A percentile compares a stretch with the other conserved stretches of the same genome.
Conservation (phyloP, 192 early-diverging fungal species). For the Jimgerdemannia flammicorona region DNA sequence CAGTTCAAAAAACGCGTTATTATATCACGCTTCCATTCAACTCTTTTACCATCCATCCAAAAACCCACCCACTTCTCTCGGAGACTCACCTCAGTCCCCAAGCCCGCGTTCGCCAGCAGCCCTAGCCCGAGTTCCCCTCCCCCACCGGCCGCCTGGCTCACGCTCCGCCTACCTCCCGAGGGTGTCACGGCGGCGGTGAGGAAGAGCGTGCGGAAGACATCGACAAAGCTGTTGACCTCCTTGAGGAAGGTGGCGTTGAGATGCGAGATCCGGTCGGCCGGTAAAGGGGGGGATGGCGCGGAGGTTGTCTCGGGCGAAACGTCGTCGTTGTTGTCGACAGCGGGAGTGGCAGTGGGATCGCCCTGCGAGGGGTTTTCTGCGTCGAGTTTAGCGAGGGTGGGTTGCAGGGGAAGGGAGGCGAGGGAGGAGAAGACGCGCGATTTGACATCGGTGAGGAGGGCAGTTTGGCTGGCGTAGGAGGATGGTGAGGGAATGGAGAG, state of each 20-base stretch:
- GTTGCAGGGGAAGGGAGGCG: constrained; percentile 5
- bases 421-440: not conserved
- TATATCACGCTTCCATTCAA: too few species aligned
- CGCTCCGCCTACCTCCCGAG: constrained; percentile 7
- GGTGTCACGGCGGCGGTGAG: constrained; percentile 15
- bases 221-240: constrained; percentile 44
- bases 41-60: too few species aligned
- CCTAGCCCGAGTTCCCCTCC: constrained; percentile 15
- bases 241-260: constrained; percentile 41
- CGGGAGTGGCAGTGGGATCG: too few species aligned
- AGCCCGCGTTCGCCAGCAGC: constrained; percentile 14
- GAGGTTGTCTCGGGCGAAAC: not conserved
- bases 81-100: not conserved
- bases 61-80: not conserved
- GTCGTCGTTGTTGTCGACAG: not conserved
- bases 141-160: constrained; percentile 10
- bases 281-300: not conserved
- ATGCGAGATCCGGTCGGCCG: constrained; percentile 16
- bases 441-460: constrained; percentile 12
- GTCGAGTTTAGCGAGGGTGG: constrained; percentile 9
- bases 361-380: constrained; percentile 6
- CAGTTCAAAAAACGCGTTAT: not conserved
- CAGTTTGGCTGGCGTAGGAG: constrained; percentile 17
- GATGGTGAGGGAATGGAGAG: not conserved
- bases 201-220: constrained; percentile 42